phyloP scores from a whole-genome alignment of 306 rosid genomes.

The Lathyrus tuberosus region DNA sequence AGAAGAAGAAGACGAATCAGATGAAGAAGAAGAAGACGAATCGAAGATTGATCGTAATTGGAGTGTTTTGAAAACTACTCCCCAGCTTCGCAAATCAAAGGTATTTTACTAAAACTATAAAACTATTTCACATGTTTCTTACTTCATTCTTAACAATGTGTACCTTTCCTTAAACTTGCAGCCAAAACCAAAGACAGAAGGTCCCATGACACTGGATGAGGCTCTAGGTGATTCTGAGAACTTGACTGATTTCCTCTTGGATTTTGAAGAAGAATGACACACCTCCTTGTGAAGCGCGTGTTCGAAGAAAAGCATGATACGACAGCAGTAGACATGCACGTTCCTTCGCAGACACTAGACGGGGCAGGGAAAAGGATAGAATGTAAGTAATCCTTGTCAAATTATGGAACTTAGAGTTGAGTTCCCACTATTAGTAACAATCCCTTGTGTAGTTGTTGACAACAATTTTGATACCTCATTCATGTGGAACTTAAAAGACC shows the following conservation, averaged over 20 bases:
- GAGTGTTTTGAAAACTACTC: slow-evolving; percentile 88
- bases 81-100: slow-evolving; percentile 75
- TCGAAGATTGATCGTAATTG: slow-evolving; percentile 80
- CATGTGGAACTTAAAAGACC: slow-evolving; percentile 22
- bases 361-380: slow-evolving; percentile 10
- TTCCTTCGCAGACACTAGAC: slow-evolving; percentile 26
- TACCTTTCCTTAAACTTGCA: slow-evolving; percentile 43
- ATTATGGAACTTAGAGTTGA: slow-evolving; percentile 3
- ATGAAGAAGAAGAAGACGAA: slow-evolving; percentile 44
- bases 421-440: slow-evolving; percentile 9
- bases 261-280: slow-evolving; percentile 71
- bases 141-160: slow-evolving; percentile 27
- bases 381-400: slow-evolving; percentile 26
- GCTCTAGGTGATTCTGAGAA: slow-evolving; percentile 84
- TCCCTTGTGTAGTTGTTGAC: slow-evolving; percentile 8
- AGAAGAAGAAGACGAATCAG: slow-evolving; percentile 26
- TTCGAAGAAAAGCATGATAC: slow-evolving; percentile 19
- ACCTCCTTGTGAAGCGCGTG: slow-evolving; percentile 24
- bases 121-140: slow-evolving; percentile 21
- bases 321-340: not conserved
- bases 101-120: slow-evolving; percentile 38
- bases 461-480: slow-evolving; percentile 33
- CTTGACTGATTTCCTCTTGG: slow-evolving; percentile 89
- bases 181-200: slow-evolving; percentile 75
- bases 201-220: slow-evolving; percentile 66